Conservation (phyloP, 2,329 filamentous ascomycete genomes). For the Alternaria conjuncta region DNA sequence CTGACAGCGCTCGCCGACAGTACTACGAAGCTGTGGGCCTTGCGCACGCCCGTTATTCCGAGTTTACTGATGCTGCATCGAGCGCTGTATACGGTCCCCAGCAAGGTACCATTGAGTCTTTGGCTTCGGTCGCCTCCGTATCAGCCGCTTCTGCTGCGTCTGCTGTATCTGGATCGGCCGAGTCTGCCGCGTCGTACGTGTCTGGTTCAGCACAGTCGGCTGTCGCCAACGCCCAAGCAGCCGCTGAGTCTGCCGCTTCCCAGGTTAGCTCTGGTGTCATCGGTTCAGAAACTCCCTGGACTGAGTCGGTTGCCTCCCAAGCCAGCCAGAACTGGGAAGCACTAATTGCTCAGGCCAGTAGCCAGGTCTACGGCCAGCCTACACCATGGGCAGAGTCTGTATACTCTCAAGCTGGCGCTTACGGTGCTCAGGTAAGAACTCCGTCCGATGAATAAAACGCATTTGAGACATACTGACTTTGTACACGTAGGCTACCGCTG, state of each 20-base stretch:
- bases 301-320: constrained; percentile 62
- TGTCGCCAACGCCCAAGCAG: constrained; percentile 57
- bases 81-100: constrained; percentile 66
- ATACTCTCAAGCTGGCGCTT: constrained; percentile 61
- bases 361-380: constrained; percentile 72
- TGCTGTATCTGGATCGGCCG: constrained; percentile 54
- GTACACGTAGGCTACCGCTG: constrained; percentile 59
- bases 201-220: constrained; percentile 45
- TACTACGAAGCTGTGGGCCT: constrained; percentile 82
- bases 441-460: neutral
- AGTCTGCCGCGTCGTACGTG: constrained; percentile 57
- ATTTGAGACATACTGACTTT: neutral
- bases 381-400: constrained; percentile 57
- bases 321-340: constrained; percentile 69
- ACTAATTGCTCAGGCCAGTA: constrained; percentile 69
- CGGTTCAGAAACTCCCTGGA: constrained; percentile 58
- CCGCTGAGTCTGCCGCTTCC: constrained; percentile 54
- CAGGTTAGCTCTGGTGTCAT: constrained; percentile 54
- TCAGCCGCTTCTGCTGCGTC: constrained; percentile 51
- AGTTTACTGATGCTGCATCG: constrained; percentile 75
- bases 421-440: constrained; percentile 58
- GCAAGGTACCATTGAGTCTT: constrained; percentile 42
- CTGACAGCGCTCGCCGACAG: constrained; percentile 68
- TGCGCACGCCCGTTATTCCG: constrained; percentile 79
- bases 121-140: constrained; percentile 48